Base-by-base conservation (phyloP, 129 eudicot species). In the Apium graveolens region DNA sequence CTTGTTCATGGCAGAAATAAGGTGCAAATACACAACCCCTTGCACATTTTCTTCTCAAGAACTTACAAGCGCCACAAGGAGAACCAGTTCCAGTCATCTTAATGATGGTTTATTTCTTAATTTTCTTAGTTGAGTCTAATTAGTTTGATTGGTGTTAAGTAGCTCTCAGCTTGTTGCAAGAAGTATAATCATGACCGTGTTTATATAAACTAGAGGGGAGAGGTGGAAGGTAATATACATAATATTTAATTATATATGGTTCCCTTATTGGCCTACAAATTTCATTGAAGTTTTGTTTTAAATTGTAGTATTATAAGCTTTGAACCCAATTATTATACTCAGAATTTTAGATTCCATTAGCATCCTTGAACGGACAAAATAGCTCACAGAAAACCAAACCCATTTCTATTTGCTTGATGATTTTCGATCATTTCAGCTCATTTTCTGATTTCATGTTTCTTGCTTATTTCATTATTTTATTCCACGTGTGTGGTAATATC, bases 241-340 rank as follows among this genome's bases (percentile, higher is more conserved):
- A 88, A 81, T 91, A 49, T 18, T 80, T 89, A 88, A 89, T 87
- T 87, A 68, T 44, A 55, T 44, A 51, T 74, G 91, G 97, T 89
- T 86, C 91, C 97, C 98, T 89, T 86, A 86, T 75, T 91, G 97
- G 96, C 84, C 83, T 78, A 86, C 98, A 93, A 75, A 70, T 71
- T 81, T 80, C 73, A 83, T 81, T 87, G 76, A 81, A 85, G 83
- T 82, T 84, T 44, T 78, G 62, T 70, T 39, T 83, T 37, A 68
- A 85, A 85, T 38, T 57, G 57, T 31, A 76, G 57, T 31, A 76
- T 83, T 77, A 73, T 14, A 43, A 74, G 62, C 77, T 74, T 73
- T 60, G 29, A 77, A 60, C 78, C 73, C 84, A 79, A 73, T 41
- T 73, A 62, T 41, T 60, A 39, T 79, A 34, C 77, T 77, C 80